phyloP scores from a whole-genome alignment of 2,329 filamentous ascomycete genomes.

The Boeremia exigua region DNA sequence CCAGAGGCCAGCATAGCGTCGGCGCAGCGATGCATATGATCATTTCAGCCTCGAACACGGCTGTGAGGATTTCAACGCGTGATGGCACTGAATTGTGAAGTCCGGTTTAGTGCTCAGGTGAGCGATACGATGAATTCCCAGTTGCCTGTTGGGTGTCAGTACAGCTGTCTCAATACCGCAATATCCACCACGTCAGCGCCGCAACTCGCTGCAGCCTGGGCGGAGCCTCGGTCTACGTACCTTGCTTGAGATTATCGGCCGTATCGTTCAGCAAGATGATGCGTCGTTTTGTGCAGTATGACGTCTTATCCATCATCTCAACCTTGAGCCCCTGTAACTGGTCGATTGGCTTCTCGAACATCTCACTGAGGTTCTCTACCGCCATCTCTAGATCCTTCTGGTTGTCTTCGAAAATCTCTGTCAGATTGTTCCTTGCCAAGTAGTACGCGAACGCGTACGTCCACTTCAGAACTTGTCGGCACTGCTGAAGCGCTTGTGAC shows the following conservation, averaged over 20 bases:
- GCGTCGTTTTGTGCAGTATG: conserved; percentile 92
- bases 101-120: conserved; percentile 15
- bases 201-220: not conserved
- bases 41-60: too few species aligned
- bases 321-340: conserved; percentile 88
- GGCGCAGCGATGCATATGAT: not conserved
- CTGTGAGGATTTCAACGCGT: not conserved
- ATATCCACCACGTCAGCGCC: too few species aligned
- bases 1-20: not conserved
- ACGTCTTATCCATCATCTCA: conserved; percentile 98
- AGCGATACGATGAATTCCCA: conserved; percentile 43
- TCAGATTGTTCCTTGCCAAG: conserved; percentile 91
- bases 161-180: not conserved
- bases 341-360: conserved; percentile 97
- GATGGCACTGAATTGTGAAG: too few species aligned
- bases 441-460: conserved; percentile 99
- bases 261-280: conserved; percentile 91
- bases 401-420: conserved; percentile 98
- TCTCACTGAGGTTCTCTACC: conserved; percentile 94
- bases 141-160: conserved; percentile 32
- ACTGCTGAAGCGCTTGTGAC: conserved; percentile 91
- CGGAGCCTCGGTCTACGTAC: conserved; percentile 58
- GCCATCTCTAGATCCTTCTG: conserved; percentile 98
- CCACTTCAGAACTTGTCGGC: conserved; percentile 98
- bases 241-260: conserved; percentile 86